Percentiles rank a stretch among this genome's conserved stretches.
Evolutionary conservation across 352 stramenopile species (phyloP).

Genomic region (Plasmopara viticola): DNA sequence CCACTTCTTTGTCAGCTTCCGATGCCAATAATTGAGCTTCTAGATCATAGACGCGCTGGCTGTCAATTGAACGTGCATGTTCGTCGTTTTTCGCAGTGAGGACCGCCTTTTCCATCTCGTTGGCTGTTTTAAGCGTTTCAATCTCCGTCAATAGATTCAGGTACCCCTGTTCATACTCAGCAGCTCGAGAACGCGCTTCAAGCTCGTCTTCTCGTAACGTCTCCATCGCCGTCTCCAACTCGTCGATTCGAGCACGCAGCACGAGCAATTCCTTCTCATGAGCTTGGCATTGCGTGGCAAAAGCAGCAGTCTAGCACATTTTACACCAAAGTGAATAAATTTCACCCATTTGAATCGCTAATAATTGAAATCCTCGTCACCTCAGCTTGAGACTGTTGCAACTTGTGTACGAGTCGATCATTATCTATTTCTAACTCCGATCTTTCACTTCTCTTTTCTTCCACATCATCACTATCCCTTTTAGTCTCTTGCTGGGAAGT

Average conservation of each 20-base stretch:
- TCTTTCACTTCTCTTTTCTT: constrained; percentile 6
- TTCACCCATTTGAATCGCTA: not conserved
- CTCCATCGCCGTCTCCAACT: constrained; percentile 30
- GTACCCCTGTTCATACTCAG: constrained; percentile 69
- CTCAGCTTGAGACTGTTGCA: constrained; percentile 48
- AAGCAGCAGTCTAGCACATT: constrained; percentile 31
- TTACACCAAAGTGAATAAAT: not conserved
- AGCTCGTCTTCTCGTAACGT: constrained; percentile 35
- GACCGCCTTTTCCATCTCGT: constrained; percentile 43
- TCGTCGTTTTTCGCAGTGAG: constrained; percentile 43
- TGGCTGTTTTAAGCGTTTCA: constrained; percentile 36
- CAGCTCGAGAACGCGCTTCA: constrained; percentile 33
- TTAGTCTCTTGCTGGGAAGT: constrained; percentile 17
- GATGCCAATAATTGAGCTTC: constrained; percentile 41
- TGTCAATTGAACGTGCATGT: constrained; percentile 42
- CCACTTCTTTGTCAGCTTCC: constrained; percentile 58
- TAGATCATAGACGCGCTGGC: constrained; percentile 58
- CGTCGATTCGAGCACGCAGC: constrained; percentile 24
- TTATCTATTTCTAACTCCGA: constrained; percentile 1
- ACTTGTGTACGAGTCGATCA: constrained; percentile 32
- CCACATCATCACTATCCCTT: constrained; percentile 12
- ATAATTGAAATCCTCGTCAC: constrained; percentile 14
- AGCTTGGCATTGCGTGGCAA: constrained; percentile 30
- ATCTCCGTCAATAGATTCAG: constrained; percentile 47
- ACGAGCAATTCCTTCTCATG: constrained; percentile 32